phyloP scores from a whole-genome alignment of 805 yeast species.

The Pichia californica region DNA sequence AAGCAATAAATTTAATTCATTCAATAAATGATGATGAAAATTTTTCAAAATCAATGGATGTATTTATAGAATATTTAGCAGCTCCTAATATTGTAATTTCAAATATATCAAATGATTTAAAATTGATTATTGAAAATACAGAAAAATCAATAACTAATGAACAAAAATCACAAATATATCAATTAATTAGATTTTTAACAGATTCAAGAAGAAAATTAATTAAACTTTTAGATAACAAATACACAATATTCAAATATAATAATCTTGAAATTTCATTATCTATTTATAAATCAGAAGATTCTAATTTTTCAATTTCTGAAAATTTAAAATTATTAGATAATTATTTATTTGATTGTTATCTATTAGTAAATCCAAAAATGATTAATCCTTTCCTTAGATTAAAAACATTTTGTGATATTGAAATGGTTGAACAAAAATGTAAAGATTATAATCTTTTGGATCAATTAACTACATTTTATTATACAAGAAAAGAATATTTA shows the following conservation, averaged over 20 bases:
- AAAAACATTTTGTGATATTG: conserved; percentile 64
- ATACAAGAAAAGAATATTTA: conserved; percentile 51
- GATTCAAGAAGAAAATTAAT: conserved; percentile 46
- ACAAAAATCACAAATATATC: conserved; percentile 18
- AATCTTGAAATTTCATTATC: conserved; percentile 36
- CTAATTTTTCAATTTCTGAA: conserved; percentile 19
- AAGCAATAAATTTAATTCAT: conserved; percentile 28
- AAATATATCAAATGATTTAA: conserved; percentile 35
- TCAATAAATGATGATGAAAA: conserved; percentile 18
- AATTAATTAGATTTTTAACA: conserved; percentile 42
- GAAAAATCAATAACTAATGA: not conserved
- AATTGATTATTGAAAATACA: not conserved
- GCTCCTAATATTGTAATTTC: conserved; percentile 48
- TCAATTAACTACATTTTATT: conserved; percentile 75
- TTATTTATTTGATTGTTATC: conserved; percentile 67
- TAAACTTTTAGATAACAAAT: conserved; percentile 33
- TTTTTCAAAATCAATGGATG: conserved; percentile 33
- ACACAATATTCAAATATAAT: conserved; percentile 38
- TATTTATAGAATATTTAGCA: conserved; percentile 50
- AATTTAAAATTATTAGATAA: conserved; percentile 59
- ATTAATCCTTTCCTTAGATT: conserved; percentile 79
- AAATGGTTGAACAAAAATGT: conserved; percentile 51
- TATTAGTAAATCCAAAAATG: conserved; percentile 59
- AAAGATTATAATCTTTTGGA: conserved; percentile 41
- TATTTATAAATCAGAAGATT: conserved; percentile 28